Conservation (phyloP, 2,329 filamentous ascomycete genomes). For the Neofusicoccum sp. region DNA sequence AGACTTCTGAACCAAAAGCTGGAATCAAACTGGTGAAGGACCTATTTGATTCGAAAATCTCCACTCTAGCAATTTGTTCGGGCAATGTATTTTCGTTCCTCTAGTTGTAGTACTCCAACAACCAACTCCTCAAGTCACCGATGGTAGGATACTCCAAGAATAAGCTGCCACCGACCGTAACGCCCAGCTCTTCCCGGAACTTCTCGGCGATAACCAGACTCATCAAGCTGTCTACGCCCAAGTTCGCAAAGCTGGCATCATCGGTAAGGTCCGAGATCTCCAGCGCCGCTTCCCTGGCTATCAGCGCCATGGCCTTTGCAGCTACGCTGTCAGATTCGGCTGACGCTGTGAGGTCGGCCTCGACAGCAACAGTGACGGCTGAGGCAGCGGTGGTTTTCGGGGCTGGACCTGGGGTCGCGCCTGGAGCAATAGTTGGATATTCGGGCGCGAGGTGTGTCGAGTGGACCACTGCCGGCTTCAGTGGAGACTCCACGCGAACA, state of each 20-base stretch:
- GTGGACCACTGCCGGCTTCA: too few species aligned
- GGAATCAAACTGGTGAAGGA: neutral
- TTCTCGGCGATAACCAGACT: conserved; percentile 26
- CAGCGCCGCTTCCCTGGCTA: too few species aligned
- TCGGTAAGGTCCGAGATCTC: conserved; percentile 22
- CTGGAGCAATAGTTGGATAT: too few species aligned
- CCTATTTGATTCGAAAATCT: neutral
- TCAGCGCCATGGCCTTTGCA: too few species aligned
- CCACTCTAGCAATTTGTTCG: neutral
- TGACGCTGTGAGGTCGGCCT: too few species aligned
- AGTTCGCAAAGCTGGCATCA: conserved; percentile 25
- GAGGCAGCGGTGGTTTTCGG: too few species aligned
- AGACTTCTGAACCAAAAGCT: too few species aligned
- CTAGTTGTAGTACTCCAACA: conserved; percentile 21
- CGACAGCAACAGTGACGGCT: too few species aligned
- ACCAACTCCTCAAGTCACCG: conserved; percentile 24
- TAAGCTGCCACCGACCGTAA: conserved; percentile 21
- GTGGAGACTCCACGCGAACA: too few species aligned
- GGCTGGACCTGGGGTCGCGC: too few species aligned
- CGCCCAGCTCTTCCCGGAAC: conserved; percentile 24
- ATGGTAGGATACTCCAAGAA: conserved; percentile 29
- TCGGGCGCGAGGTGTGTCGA: too few species aligned
- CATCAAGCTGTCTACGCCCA: conserved; percentile 31
- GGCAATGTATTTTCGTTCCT: conserved; percentile 12
- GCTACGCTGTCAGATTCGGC: too few species aligned